Percentiles rank a stretch among this genome's conserved stretches.
Conservation (phyloP, 306 rosid genomes). For the Fagus sylvatica region DNA sequence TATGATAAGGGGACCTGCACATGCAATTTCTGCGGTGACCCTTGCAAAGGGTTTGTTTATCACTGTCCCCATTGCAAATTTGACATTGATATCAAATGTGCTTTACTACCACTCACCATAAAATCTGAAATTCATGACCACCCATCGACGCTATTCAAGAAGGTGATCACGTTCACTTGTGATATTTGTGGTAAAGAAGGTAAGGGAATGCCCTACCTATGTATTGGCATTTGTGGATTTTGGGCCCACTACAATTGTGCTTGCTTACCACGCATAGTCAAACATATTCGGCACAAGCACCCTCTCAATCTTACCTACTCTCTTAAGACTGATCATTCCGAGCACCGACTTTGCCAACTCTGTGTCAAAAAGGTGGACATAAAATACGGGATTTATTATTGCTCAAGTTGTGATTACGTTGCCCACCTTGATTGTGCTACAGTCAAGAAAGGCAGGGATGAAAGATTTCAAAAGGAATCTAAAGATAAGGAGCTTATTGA, state of each 20-base stretch:
- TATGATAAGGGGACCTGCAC: too few relatives aligned
- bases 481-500: neutral
- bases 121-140: neutral
- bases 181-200: neutral
- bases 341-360: neutral
- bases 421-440: neutral
- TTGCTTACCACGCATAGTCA: neutral
- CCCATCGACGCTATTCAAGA: neutral
- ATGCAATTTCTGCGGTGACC: too few relatives aligned
- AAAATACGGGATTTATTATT: neutral
- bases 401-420: neutral
- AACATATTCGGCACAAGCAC: neutral
- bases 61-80: too few relatives aligned
- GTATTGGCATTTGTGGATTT: accelerated
- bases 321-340: neutral
- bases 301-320: neutral
- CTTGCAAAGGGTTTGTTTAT: too few relatives aligned
- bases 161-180: neutral
- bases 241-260: neutral
- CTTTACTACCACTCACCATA: neutral
- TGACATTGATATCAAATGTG: too few relatives aligned
- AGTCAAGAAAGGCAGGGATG: neutral
- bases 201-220: neutral
- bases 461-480: neutral
- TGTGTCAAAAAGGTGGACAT: neutral